Percentiles rank a stretch among this genome's conserved stretches.
These are phyloP conservation scores for Grosmannia huntii DNA, from an alignment of 2,329 filamentous ascomycete species.

Conservation along the genomic window DNA sequence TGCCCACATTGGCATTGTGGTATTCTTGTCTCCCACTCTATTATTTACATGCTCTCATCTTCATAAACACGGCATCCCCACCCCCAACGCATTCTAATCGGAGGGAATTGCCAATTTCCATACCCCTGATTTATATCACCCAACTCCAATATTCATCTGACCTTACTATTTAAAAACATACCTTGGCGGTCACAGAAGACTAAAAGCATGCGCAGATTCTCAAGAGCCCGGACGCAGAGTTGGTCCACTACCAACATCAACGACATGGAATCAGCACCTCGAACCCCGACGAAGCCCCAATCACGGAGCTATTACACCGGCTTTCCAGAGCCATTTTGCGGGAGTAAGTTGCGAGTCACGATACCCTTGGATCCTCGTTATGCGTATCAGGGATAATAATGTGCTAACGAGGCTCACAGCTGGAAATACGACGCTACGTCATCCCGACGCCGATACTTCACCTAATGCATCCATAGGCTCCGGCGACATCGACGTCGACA, in stretches of 20 bases:
- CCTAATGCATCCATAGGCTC: slow-evolving; percentile 43
- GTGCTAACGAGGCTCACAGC: slow-evolving; percentile 12
- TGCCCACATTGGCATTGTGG: not conserved
- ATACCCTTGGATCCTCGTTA: not conserved
- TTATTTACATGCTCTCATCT: not conserved
- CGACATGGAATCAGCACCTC: slow-evolving; percentile 4
- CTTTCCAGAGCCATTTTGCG: slow-evolving; percentile 38
- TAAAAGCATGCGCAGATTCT: slow-evolving; percentile 10
- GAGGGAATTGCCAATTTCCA: not conserved
- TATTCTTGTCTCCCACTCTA: not conserved
- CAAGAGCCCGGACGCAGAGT: slow-evolving; percentile 8
- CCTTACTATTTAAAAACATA: not conserved
- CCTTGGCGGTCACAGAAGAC: not conserved
- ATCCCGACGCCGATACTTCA: slow-evolving; percentile 47
- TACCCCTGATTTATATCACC: not conserved
- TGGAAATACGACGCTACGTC: slow-evolving; percentile 47
- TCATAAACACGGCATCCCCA: not conserved
- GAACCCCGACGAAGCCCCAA: slow-evolving; percentile 3
- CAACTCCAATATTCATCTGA: not conserved
- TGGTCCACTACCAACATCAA: slow-evolving; percentile 11
- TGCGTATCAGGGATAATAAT: not conserved
- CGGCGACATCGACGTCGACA: slow-evolving; percentile 34
- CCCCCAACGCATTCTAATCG: not conserved
- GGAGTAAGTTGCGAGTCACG: slow-evolving; percentile 24
- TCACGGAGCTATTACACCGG: slow-evolving; percentile 26